Evolutionary conservation across 305 asterid genomes (phyloP).

Genomic region (Fraxinus paxiana): DNA sequence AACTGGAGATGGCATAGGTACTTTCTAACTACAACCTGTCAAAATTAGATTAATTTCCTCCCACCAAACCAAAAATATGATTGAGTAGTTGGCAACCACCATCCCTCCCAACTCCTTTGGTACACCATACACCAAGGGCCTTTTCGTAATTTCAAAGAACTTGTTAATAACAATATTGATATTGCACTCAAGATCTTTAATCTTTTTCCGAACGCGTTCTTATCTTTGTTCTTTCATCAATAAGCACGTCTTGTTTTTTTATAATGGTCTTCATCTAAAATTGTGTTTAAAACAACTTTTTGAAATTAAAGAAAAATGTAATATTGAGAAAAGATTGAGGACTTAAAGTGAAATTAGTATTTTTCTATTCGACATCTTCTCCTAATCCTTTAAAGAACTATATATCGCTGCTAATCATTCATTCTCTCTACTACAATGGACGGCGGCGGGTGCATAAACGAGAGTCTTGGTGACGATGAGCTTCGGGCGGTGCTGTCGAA

Average conservation of each 20-base stretch:
- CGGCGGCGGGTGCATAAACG: slow-evolving; percentile 7
- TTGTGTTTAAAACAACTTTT: background rate
- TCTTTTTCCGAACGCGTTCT: background rate
- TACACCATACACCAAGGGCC: background rate
- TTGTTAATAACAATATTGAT: background rate
- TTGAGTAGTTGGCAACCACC: background rate
- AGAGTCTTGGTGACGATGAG: slow-evolving; percentile 13
- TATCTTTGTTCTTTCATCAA: background rate
- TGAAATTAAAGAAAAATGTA: background rate
- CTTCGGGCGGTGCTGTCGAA: slow-evolving; percentile 10
- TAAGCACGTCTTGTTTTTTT: background rate
- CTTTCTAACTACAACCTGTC: background rate
- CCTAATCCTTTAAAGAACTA: background rate
- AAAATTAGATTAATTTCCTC: background rate
- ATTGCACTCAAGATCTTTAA: background rate
- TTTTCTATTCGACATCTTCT: background rate
- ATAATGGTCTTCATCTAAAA: background rate
- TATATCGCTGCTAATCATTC: background rate
- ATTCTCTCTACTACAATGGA: background rate
- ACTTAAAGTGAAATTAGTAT: background rate
- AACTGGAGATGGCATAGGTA: background rate
- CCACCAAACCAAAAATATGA: background rate
- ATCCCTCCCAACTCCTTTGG: background rate
- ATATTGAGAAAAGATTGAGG: background rate
- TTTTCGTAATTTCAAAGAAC: background rate